Evolutionary conservation across 495 filamentous ascomycete genomes (phyloP).

Genomic region (Penicillium odoratum): DNA sequence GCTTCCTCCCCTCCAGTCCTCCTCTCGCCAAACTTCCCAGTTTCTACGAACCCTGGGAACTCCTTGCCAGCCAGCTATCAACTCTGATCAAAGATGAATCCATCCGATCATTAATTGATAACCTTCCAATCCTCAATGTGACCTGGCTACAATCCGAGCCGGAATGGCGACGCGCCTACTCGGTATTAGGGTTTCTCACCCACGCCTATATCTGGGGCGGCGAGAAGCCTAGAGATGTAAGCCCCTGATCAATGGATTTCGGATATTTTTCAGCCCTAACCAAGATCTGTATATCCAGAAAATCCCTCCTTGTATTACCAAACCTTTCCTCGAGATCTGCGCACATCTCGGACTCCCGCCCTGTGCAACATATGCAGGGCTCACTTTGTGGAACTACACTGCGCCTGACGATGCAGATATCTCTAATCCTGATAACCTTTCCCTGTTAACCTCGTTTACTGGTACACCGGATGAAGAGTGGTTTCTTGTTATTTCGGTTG

Average conservation of each 20-base stretch:
- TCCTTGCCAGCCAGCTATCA: slow-evolving; percentile 72
- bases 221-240: slow-evolving; percentile 72
- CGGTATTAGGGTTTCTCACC: slow-evolving; percentile 78
- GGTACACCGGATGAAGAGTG: slow-evolving; percentile 93
- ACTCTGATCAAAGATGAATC: slow-evolving; percentile 71
- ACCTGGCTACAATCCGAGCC: slow-evolving; percentile 69
- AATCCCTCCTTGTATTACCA: slow-evolving; percentile 76
- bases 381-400: slow-evolving; percentile 92
- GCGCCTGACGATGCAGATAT: slow-evolving; percentile 68
- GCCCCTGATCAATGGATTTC: slow-evolving; percentile 7
- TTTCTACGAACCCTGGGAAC: slow-evolving; percentile 92
- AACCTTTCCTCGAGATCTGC: slow-evolving; percentile 79
- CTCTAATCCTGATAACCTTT: slow-evolving; percentile 80
- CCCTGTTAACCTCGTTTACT: slow-evolving; percentile 81
- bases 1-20: slow-evolving; percentile 80
- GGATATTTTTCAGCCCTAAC: neutral
- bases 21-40: slow-evolving; percentile 72
- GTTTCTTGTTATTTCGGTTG: slow-evolving; percentile 95
- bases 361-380: slow-evolving; percentile 88
- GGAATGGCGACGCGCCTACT: slow-evolving; percentile 91
- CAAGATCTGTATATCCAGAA: slow-evolving; percentile 46
- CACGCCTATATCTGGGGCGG: slow-evolving; percentile 97
- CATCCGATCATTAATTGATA: slow-evolving; percentile 70
- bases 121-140: slow-evolving; percentile 76
- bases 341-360: slow-evolving; percentile 79